phyloP scores from a whole-genome alignment of 163 green algal genomes.

The Scenedesmus sp. region DNA sequence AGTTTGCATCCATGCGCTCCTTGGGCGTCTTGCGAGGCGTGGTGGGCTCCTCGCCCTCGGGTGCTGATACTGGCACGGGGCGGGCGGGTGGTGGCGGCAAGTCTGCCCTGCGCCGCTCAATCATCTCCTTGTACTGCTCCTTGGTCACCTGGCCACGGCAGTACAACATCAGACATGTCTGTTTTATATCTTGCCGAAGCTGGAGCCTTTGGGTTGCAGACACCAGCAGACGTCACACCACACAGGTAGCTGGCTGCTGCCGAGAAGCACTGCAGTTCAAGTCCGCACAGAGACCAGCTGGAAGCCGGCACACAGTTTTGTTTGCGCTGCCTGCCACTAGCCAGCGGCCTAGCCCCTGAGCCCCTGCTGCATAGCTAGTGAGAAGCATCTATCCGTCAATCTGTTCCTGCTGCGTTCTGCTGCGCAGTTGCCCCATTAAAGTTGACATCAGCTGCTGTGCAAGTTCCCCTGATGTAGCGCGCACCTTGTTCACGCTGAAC shows the following conservation, averaged over 20 bases:
- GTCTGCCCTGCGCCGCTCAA: slow-evolving; percentile 52
- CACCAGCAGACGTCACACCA: neutral
- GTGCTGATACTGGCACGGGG: neutral
- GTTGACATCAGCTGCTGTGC: no score
- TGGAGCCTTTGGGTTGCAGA: neutral
- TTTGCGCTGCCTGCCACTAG: neutral
- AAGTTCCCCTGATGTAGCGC: neutral
- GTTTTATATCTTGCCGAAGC: neutral
- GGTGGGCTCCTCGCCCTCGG: slow-evolving; percentile 23
- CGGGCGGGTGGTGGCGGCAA: slow-evolving; percentile 1
- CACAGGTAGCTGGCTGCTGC: neutral
- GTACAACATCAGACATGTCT: neutral
- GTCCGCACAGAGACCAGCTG: no score
- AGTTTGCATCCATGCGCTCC: slow-evolving; percentile 48
- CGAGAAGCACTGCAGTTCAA: neutral
- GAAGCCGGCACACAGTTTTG: neutral
- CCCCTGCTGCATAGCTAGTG: neutral
- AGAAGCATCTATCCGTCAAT: neutral
- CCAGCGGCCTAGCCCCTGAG: neutral
- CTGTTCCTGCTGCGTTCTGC: neutral
- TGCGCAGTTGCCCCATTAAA: neutral
- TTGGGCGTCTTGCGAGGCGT: slow-evolving; percentile 35
- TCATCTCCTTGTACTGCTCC: slow-evolving; percentile 74
- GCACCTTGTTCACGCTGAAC: slow-evolving; percentile 60
- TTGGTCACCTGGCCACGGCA: slow-evolving; percentile 52